These are phyloP conservation scores for Zopfochytrium polystomum DNA, from an alignment of 371 early-diverging fungal species.

Conservation along the genomic window DNA sequence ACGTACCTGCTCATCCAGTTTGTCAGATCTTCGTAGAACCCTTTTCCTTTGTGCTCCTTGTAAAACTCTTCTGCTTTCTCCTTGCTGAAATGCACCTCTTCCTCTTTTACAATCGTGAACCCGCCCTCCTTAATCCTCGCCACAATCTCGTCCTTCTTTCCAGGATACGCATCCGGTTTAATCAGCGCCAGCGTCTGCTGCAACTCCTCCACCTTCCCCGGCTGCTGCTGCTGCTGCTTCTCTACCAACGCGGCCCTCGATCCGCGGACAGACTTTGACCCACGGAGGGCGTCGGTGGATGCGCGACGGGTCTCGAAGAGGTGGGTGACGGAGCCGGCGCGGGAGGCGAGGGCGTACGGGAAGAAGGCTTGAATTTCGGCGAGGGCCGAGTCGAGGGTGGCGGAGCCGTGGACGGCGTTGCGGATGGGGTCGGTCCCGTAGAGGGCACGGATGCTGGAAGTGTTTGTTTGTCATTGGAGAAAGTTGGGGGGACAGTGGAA, in stretches of 20 bases:
- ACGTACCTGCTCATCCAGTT: too few relatives aligned
- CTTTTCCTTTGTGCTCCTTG: too few relatives aligned
- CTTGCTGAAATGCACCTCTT: too few relatives aligned
- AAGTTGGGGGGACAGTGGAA: slow-evolving; percentile 48
- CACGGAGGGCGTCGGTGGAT: background rate
- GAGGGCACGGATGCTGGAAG: slow-evolving; percentile 45
- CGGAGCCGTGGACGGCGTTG: slow-evolving; percentile 77
- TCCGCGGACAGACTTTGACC: background rate
- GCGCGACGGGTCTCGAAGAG: background rate
- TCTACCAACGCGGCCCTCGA: background rate
- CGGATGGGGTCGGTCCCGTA: slow-evolving; percentile 67
- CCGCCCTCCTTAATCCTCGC: too few relatives aligned
- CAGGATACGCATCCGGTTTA: too few relatives aligned
- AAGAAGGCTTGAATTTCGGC: slow-evolving; percentile 65
- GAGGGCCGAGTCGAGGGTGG: slow-evolving; percentile 63
- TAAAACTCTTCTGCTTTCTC: too few relatives aligned
- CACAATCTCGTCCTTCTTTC: too few relatives aligned
- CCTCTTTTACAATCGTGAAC: too few relatives aligned
- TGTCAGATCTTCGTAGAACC: too few relatives aligned
- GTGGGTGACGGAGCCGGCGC: slow-evolving; percentile 11
- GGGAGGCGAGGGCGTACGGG: slow-evolving; percentile 28
- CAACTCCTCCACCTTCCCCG: slow-evolving; percentile 3
- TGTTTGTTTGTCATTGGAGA: slow-evolving; percentile 25
- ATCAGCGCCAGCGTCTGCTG: too few relatives aligned
- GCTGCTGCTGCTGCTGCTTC: background rate